Conservation (phyloP, 2,329 filamentous ascomycete genomes). For the Colletotrichum sp. region DNA sequence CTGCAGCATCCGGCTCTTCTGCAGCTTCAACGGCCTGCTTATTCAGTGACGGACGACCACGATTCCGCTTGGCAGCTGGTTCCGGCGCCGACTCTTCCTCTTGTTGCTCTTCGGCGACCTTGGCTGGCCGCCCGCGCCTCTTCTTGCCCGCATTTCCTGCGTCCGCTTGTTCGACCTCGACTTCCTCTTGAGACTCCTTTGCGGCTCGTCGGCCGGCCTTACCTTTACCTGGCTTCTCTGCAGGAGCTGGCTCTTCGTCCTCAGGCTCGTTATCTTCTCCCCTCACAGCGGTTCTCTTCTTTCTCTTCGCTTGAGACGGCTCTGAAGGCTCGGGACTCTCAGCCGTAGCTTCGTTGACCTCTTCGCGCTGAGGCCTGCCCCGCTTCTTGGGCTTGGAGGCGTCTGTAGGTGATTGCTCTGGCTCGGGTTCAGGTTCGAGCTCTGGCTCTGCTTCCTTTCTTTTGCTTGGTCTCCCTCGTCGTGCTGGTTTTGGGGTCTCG, state of each 20-base stretch:
- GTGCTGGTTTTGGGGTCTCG: constrained; percentile 20
- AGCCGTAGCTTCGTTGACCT: not conserved
- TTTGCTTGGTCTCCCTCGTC: constrained; percentile 31
- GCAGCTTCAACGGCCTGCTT: constrained; percentile 1
- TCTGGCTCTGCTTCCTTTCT: not conserved
- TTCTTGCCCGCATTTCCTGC: not conserved
- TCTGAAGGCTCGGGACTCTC: not conserved
- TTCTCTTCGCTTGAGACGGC: not conserved
- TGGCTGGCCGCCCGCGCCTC: not conserved
- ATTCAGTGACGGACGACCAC: constrained; percentile 30
- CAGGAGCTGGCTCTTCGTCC: not conserved
- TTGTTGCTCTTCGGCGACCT: not conserved
- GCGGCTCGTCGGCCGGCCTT: not conserved
- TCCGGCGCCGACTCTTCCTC: constrained; percentile 24
- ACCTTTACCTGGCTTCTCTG: not conserved
- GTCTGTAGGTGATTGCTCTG: not conserved
- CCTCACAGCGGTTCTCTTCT: not conserved
- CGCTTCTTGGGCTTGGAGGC: not conserved
- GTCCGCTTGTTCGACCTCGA: not conserved
- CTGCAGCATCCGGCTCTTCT: not conserved
- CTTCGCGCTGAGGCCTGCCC: constrained; percentile 5
- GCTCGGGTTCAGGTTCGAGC: not conserved
- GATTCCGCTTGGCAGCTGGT: constrained; percentile 20
- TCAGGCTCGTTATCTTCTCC: not conserved
- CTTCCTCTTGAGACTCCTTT: not conserved